Conservation (phyloP, 176 grass and related monocot species). For the Juncus effusus region DNA sequence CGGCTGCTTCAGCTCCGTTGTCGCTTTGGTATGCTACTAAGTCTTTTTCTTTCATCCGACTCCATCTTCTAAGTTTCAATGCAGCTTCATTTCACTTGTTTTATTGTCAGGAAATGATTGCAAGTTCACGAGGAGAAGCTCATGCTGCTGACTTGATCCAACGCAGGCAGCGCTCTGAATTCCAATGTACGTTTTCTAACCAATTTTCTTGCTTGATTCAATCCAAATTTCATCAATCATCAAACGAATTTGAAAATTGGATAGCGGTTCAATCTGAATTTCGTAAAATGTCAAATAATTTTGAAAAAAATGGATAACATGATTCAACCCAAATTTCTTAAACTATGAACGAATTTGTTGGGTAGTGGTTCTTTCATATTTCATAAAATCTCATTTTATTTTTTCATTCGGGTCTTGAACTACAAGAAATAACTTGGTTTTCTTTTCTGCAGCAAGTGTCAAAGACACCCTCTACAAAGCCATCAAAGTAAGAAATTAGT, state of each 20-base stretch:
- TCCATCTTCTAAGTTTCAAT: not conserved
- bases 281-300: no score
- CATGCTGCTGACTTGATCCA: conserved; percentile 86
- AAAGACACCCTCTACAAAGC: conserved; percentile 53
- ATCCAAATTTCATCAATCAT: no score
- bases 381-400: not conserved
- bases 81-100: not conserved
- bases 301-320: no score
- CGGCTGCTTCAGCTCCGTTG: conserved; percentile 30
- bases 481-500: conserved; percentile 52
- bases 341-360: no score
- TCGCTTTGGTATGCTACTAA: conserved; percentile 70
- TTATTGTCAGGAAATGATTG: conserved; percentile 46
- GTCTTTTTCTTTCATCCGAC: not conserved
- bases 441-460: conserved; percentile 53
- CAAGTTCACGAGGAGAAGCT: conserved; percentile 45
- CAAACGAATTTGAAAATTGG: no score
- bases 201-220: conserved; percentile 7
- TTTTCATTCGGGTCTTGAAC: not conserved
- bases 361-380: no score
- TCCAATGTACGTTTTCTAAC: conserved; percentile 54
- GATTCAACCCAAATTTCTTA: no score
- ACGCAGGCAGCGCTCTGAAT: conserved; percentile 81
- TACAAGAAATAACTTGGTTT: not conserved
- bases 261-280: no score